Conservation (phyloP, 352 stramenopile species). For the Pythium brassicae region DNA sequence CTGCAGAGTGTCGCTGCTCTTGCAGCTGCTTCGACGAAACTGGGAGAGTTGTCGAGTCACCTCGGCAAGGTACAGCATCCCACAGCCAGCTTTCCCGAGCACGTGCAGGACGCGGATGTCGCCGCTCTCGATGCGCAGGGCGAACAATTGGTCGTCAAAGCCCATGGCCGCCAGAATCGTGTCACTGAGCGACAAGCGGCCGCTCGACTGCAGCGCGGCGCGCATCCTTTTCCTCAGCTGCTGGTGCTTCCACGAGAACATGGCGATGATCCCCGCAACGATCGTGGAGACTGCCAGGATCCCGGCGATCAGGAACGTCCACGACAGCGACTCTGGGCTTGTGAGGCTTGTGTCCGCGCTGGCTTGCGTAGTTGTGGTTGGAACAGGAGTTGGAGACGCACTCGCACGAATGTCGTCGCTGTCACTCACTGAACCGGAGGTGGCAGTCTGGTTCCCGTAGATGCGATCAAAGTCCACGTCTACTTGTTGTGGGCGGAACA, state of each 20-base stretch:
- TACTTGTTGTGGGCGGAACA: background rate
- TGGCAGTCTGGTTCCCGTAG: background rate
- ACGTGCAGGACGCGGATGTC: slow-evolving; percentile 73
- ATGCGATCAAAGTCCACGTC: slow-evolving; percentile 10
- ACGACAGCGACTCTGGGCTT: slow-evolving; percentile 12
- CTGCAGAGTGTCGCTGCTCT: slow-evolving; percentile 31
- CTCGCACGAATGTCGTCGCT: background rate
- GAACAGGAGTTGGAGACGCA: background rate
- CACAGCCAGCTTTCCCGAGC: slow-evolving; percentile 18
- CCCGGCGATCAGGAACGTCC: slow-evolving; percentile 22
- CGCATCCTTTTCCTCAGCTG: too few species aligned
- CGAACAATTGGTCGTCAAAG: slow-evolving; percentile 15
- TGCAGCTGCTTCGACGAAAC: slow-evolving; percentile 8
- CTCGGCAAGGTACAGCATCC: slow-evolving; percentile 12
- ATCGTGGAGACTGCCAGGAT: slow-evolving; percentile 16
- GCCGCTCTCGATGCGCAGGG: slow-evolving; percentile 48
- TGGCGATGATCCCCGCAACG: slow-evolving; percentile 12
- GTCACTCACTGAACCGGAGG: background rate
- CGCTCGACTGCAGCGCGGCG: too few species aligned
- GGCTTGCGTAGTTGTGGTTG: slow-evolving; percentile 1
- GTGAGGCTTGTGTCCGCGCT: background rate
- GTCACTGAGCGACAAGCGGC: slow-evolving; percentile 1
- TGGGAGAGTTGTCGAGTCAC: slow-evolving; percentile 2
- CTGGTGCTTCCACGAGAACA: too few species aligned
- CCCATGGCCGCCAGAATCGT: slow-evolving; percentile 15